Base-by-base conservation (phyloP, 1,284 basidiomycete species). In the Cryptococcus neoformans region DNA sequence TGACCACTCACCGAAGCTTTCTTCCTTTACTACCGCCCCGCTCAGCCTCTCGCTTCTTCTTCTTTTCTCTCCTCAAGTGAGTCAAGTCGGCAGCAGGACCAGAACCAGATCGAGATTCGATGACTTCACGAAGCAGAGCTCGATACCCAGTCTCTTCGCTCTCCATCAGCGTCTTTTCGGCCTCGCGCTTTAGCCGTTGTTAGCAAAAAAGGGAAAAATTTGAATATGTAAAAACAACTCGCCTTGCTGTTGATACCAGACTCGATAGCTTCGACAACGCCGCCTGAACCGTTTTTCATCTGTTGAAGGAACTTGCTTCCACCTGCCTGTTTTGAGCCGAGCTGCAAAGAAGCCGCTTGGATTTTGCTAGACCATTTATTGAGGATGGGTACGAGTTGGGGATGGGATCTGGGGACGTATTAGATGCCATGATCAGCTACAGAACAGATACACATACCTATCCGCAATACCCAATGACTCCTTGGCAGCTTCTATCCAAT, bases 351-450 rank as follows among this genome's bases (percentile, higher is more conserved):
- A 5, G 94, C 92, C 0, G 92, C 89, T 68, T 93, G 89, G 48
- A 96, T 89, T 79, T 96, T 97, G 39, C 87, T 82, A 6, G 89
- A 92, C 93, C 93, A 97, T 78, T 96, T 96, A 49, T 82, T 79
- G 16, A 97, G 81, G 1, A 89, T 91, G 56, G 85, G 84, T 42
- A 91, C 74, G 12, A 90, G 80, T 63, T 86, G 80, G 1, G 84
- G 81, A 67, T 91, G 89, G 53, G 84, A 83, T 41, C 85, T 87
- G 28, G 28, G 21, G 28, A 28, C 28, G 53, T n/a, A 37, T 17
- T 2, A 46, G 1, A 17, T 28, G 28, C 28, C 21, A 48, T n/a
- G 40, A 10, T 41, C 49, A 2, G 5, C 10, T 36, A 21, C 1
- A 37, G 2, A 37, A 9, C 39, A 47, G 36, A 14, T 11, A 51